Base-by-base conservation (phyloP, 345 rosid species). In the Citrus australasica region DNA sequence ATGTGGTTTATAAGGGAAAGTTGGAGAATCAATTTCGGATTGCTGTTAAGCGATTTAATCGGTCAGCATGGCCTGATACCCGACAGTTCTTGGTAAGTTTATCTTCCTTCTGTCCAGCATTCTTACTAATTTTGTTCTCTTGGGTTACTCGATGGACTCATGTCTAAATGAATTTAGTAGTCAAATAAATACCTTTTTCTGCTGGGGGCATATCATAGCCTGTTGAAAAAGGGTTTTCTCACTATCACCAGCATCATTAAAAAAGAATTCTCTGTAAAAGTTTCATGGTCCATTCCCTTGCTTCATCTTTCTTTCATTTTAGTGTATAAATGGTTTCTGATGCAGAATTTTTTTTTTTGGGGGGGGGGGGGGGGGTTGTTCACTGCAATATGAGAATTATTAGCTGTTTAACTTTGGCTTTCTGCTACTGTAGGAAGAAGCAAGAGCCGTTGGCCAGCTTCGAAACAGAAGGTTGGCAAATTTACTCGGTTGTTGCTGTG, bases 11-110 rank as follows among this genome's bases (percentile, higher is more conserved):
- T 42, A 90, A 85, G 85, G 99, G 99, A n/a, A 92, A 90, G 74
- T 68, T 95, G 59, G 92, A 92, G 83, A 88, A 87, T 81, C 98
- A 90, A 51, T 85, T 80, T 77, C 88, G 89, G 83, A 92, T 93
- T 75, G 98, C 96, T 24, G 97, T 95, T 60, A 95, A 95, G 84
- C 92, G 95, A 64, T 95, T 95, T 84, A 92, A 89, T 33, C 88
- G 91, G 80, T 78, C 89, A 28, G 98, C 99, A n/a, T 95, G 99
- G 99, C 96, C 98, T 11, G 97, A 95, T 87, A 68, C 96, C 5
- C 81, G 88, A 0, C 99, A 95, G 80, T 95, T 95, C 83, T 81
- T 92, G 73, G 99, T 93, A 85, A 78, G 70, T 67, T n/a, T 67
- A 35, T 16, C 5, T 37, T 67, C 27, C 13, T n/a, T 42, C 37